These are phyloP conservation scores for Vitis hybrid DNA, from an alignment of 177 flowering plant species.

Conservation along the genomic window DNA sequence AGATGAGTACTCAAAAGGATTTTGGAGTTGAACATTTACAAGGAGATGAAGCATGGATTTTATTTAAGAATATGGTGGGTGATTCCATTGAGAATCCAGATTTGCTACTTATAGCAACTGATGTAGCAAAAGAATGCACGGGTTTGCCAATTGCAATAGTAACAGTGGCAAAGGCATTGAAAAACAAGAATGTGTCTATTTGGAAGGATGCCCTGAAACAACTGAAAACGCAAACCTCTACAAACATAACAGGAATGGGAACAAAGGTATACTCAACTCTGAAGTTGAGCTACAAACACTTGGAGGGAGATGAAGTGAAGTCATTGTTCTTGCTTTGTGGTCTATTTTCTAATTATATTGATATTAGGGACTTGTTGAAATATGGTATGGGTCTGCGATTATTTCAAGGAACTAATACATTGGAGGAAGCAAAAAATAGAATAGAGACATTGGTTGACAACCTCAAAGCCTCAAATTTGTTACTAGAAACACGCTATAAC, in stretches of 20 bases:
- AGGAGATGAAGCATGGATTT: neutral
- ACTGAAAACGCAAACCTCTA: constrained; percentile 1
- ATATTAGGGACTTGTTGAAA: neutral
- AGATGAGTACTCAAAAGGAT: no score
- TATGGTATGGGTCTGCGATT: neutral
- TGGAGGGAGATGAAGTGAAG: no score
- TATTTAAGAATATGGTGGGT: no score
- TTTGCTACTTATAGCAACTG: neutral
- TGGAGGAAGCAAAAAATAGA: neutral
- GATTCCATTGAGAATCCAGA: neutral
- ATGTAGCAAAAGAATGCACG: constrained; percentile 11
- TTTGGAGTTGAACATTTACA: neutral
- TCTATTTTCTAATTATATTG: neutral
- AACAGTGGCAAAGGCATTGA: constrained; percentile 14
- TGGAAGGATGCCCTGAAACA: constrained; percentile 11
- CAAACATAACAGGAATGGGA: neutral
- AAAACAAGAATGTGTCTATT: neutral
- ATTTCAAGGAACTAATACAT: neutral
- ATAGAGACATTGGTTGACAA: neutral
- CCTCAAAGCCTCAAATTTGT: neutral
- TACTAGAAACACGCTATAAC: neutral
- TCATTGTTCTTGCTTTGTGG: neutral
- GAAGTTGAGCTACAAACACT: no score
- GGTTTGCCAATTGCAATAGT: constrained; percentile 19
- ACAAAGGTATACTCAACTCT: neutral